phyloP scores from a whole-genome alignment of 305 asterid genomes.

The Solanum hybrid region DNA sequence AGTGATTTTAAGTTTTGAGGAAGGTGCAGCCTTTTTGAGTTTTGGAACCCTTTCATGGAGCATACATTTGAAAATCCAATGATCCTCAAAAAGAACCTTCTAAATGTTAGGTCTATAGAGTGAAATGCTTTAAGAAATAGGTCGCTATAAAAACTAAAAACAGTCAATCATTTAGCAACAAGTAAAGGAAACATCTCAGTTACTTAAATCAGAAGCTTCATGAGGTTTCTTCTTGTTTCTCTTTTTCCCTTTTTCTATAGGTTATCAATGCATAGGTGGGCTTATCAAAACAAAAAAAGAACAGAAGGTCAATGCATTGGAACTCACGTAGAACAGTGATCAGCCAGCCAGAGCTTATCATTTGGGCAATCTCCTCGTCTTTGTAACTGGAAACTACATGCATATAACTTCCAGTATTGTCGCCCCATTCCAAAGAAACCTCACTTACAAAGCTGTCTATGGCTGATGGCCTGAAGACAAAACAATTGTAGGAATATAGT shows the following conservation, averaged over 20 bases:
- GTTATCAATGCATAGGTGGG: not conserved
- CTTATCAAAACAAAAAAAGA: not conserved
- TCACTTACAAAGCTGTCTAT: conserved; percentile 31
- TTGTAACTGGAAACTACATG: conserved; percentile 42
- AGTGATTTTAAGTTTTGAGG: not conserved
- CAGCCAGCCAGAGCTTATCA: conserved; percentile 39
- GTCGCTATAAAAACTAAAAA: not conserved
- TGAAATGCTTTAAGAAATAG: not conserved
- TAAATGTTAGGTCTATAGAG: not conserved
- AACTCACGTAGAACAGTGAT: conserved; percentile 55
- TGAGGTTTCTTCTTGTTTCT: not conserved
- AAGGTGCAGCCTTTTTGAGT: not conserved
- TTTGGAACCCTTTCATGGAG: not conserved
- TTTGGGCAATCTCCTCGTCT: conserved; percentile 25
- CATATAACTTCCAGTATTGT: conserved; percentile 29
- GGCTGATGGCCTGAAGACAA: conserved; percentile 33
- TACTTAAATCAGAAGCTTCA: not conserved
- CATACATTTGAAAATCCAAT: not conserved
- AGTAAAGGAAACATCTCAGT: not conserved
- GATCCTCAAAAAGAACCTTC: not conserved
- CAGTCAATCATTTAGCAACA: not conserved
- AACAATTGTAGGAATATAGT: conserved; percentile 29
- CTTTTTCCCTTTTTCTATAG: not conserved
- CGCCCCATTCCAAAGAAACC: conserved; percentile 44
- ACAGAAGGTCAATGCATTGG: not conserved